These are phyloP conservation scores for Hypocrella siamensis DNA, from an alignment of 2,329 filamentous ascomycete genomes.

Conservation along the genomic window DNA sequence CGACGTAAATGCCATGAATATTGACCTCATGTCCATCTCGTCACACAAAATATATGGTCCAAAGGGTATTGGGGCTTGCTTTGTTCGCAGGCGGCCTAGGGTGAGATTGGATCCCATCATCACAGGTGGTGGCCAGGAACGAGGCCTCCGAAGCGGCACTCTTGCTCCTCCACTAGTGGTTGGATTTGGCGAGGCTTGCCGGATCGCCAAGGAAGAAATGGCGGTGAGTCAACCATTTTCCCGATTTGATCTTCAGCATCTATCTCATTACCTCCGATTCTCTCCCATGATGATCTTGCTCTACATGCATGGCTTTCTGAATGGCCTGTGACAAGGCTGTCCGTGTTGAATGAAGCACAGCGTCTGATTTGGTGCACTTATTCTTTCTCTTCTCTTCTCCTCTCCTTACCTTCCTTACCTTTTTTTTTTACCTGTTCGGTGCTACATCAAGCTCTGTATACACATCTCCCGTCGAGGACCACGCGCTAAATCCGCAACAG, in stretches of 20 bases:
- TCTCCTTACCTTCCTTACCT: background rate
- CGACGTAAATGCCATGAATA: conserved; percentile 94
- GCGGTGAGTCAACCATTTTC: conserved; percentile 60
- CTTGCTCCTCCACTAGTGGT: conserved; percentile 78
- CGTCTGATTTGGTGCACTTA: conserved; percentile 40
- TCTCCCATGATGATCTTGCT: conserved; percentile 61
- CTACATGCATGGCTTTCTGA: conserved; percentile 84
- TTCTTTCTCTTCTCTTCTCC: background rate
- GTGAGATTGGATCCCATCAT: conserved; percentile 94
- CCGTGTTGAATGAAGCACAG: conserved; percentile 50
- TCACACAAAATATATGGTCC: conserved; percentile 98
- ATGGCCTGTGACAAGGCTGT: conserved; percentile 45
- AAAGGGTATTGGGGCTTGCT: conserved; percentile 94
- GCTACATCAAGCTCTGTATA: too few relatives aligned
- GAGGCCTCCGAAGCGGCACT: conserved; percentile 87
- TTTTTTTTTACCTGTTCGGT: too few relatives aligned
- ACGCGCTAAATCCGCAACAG: conserved; percentile 30
- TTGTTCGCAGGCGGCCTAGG: conserved; percentile 78
- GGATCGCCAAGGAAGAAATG: conserved; percentile 82
- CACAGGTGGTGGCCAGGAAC: conserved; percentile 88
- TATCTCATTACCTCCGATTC: conserved; percentile 5
- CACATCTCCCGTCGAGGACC: too few relatives aligned
- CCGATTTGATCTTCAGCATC: too few relatives aligned
- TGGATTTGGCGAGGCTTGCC: conserved; percentile 90
- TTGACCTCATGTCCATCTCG: conserved; percentile 97